Evolutionary conservation across 495 filamentous ascomycete species (phyloP), one percentile per base, ranked within the genome.

Genomic region (Thozetella sp.): DNA sequence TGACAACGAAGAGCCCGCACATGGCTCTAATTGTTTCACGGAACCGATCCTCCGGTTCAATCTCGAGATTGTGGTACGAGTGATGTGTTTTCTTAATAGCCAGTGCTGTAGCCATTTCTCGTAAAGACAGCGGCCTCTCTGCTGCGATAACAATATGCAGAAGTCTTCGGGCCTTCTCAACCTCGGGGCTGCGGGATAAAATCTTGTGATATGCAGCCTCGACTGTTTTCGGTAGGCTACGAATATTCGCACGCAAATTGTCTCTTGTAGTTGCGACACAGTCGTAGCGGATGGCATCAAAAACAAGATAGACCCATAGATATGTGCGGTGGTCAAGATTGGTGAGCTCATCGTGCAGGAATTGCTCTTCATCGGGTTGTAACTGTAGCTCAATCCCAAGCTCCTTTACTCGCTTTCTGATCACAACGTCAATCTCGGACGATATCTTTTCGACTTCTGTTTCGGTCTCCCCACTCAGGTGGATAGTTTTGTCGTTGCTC

Each of bases 381-480:
- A 74, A 52, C 1, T 12, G 6, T 22, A 24, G 45, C 15, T 9
- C 54, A 6, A 63, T 22, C 3, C 59, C 68, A 2, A 80, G 54
- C 23, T 70, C 56, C 30, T 59, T 24, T 2, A 80, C 72, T 55
- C 55, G 56, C 0, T 61, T 26, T 17, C 63, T 58, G 17, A 81
- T 67, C 0, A 80, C 74, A 11, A 69, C 46, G 37, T 75, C 65
- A 15, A 81, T 72, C 20, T 83, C 79, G 15, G 63, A 9, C 22
- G 54, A 62, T 10, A 81, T 37, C 15, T 37, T 37, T 15, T 37
- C 77, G 2, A 59, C 27, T 1, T 63, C 61, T 52, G 67, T 72
- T 54, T 77, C 61, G 1, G 76, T 48, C 53, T 81, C 76, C 0
- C 69, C 77, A 22, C 60, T 51, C 0, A 81, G 48, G 19, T 67